Percentiles rank a stretch among this genome's conserved stretches.
Evolutionary conservation across 2,329 filamentous ascomycete genomes (phyloP).

Genomic region (Sporothrix mexicana): DNA sequence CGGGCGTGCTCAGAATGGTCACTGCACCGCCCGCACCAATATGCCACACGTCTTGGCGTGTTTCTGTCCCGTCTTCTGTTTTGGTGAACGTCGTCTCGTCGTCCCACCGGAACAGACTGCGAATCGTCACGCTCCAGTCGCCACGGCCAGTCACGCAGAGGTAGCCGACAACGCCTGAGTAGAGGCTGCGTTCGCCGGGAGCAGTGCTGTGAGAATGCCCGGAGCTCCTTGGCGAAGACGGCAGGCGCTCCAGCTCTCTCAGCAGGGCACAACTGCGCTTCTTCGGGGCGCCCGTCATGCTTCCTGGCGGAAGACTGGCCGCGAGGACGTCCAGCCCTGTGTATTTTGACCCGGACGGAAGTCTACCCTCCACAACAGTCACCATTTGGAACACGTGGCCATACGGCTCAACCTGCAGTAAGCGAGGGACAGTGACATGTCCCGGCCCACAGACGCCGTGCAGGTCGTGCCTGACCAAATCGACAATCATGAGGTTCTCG

Average conservation of each 20-base stretch:
- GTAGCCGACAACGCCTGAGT: conserved; percentile 89
- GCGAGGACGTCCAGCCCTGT: conserved; percentile 78
- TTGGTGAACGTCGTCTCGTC: conserved; percentile 53
- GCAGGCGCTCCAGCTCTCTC: conserved; percentile 65
- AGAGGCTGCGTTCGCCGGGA: conserved; percentile 68
- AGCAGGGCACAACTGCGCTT: conserved; percentile 88
- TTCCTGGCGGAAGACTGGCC: conserved; percentile 81
- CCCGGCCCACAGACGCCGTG: conserved; percentile 81
- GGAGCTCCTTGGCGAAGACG: conserved; percentile 40
- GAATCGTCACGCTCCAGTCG: conserved; percentile 91
- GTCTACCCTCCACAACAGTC: conserved; percentile 77
- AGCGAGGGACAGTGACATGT: conserved; percentile 73
- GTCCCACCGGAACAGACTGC: conserved; percentile 77
- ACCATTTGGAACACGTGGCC: conserved; percentile 91
- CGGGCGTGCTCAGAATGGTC: conserved; percentile 78
- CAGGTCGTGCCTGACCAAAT: conserved; percentile 92
- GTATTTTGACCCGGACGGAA: conserved; percentile 45
- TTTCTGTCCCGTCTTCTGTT: conserved; percentile 33
- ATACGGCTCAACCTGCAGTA: conserved; percentile 90
- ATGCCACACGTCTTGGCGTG: conserved; percentile 68
- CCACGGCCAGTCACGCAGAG: conserved; percentile 83
- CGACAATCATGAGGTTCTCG: conserved; percentile 98
- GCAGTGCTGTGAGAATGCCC: not conserved
- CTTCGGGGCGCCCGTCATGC: conserved; percentile 97
- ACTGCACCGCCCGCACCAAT: conserved; percentile 91